Conservation (phyloP, 768 basidiomycete genomes). For the Suillus subalutaceus region DNA sequence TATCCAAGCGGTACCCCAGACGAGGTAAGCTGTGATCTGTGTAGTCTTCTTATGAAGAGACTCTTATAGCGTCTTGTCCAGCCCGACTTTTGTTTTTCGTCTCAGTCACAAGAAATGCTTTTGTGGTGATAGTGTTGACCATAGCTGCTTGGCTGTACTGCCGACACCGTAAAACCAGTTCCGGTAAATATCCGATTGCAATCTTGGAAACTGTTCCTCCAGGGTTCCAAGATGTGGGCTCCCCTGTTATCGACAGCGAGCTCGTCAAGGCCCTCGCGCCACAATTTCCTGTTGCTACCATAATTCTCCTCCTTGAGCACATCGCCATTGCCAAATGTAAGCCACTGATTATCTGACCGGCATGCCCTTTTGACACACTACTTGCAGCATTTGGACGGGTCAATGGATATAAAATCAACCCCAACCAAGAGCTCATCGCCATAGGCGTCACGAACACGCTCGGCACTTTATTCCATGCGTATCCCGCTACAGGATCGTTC, state of each 20-base stretch:
- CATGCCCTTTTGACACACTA: constrained; percentile 14
- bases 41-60: not conserved
- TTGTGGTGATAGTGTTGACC: constrained; percentile 87
- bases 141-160: constrained; percentile 87
- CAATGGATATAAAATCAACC: constrained; percentile 92
- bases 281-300: constrained; percentile 82
- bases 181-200: constrained; percentile 80
- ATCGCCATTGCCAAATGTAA: constrained; percentile 95
- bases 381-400: constrained; percentile 86
- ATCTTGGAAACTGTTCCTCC: constrained; percentile 83
- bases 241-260: constrained; percentile 45
- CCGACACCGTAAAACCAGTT: constrained; percentile 55
- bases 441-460: constrained; percentile 97
- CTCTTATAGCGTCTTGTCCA: constrained; percentile 26
- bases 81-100: constrained; percentile 79
- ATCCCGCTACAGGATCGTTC: constrained; percentile 98
- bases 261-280: constrained; percentile 71
- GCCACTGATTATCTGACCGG: constrained; percentile 23
- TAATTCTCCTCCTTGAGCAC: constrained; percentile 91
- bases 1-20: constrained; percentile 63
- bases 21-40: constrained; percentile 43
- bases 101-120: constrained; percentile 77
- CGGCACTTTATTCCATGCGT: constrained; percentile 88
- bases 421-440: constrained; percentile 94
- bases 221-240: constrained; percentile 68